Conservation (phyloP, 176 grass and related monocot species). For the Puya raimondii region DNA sequence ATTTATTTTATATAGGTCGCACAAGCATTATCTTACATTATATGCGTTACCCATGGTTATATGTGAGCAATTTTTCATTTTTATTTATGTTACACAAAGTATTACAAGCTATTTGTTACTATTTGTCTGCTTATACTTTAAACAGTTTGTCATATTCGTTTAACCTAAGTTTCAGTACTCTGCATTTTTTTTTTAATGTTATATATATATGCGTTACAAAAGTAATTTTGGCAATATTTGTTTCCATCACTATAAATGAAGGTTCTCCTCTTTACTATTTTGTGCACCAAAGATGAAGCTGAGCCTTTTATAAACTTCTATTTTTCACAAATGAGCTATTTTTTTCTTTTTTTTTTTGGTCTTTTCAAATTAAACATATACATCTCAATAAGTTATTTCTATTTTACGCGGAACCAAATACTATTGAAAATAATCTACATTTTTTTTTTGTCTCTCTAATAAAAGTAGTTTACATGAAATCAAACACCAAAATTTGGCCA, state of each 20-base stretch:
- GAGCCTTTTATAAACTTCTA: too few relatives aligned
- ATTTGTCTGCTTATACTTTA: too few relatives aligned
- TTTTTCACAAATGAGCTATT: too few relatives aligned
- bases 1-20: neutral
- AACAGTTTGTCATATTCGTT: too few relatives aligned
- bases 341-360: too few relatives aligned
- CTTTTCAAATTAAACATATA: too few relatives aligned
- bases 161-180: too few relatives aligned
- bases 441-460: neutral
- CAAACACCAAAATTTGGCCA: neutral
- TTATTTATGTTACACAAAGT: too few relatives aligned
- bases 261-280: neutral
- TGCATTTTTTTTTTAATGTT: neutral
- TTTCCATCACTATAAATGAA: neutral
- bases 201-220: neutral
- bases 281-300: neutral
- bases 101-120: neutral
- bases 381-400: too few relatives aligned
- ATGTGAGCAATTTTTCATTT: too few relatives aligned
- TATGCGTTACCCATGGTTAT: too few relatives aligned
- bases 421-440: neutral
- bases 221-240: neutral
- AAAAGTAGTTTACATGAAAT: too few relatives aligned
- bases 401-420: neutral
- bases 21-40: neutral